Evolutionary conservation across 208 protist genomes (phyloP).

Genomic region (Blechomonas ayalai): DNA sequence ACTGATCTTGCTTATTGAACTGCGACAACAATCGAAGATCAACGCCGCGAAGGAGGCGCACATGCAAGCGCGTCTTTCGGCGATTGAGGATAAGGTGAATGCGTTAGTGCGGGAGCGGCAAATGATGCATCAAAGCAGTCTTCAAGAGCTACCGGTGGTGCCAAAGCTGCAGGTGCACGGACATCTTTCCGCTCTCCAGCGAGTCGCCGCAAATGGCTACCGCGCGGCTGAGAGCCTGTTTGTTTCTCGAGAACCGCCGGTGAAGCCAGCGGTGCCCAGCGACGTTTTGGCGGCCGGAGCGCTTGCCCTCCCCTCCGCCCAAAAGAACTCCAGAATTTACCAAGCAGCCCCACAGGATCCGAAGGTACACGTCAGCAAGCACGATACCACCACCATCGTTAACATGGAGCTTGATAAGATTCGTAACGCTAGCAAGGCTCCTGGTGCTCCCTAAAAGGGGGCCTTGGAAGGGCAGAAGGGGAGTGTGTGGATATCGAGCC

Average conservation of each 20-base stretch:
- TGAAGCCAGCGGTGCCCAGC: conserved; percentile 4
- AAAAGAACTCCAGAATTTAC: neutral
- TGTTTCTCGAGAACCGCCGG: neutral
- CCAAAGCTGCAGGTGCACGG: conserved; percentile 25
- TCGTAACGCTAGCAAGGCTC: conserved; percentile 3
- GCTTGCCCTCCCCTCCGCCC: neutral
- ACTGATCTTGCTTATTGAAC: conserved; percentile 49
- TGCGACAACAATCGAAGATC: conserved; percentile 34
- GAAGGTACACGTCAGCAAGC: conserved; percentile 27
- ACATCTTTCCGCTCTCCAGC: conserved; percentile 19
- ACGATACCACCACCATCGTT: conserved; percentile 23
- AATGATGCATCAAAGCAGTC: conserved; percentile 8
- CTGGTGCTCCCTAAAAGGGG: too few relatives aligned
- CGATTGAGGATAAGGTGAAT: conserved; percentile 75
- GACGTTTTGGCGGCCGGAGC: neutral
- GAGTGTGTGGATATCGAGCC: too few relatives aligned
- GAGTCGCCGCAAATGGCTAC: conserved; percentile 12
- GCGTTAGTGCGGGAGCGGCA: conserved; percentile 26
- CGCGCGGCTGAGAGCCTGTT: conserved; percentile 6
- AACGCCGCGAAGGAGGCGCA: conserved; percentile 49
- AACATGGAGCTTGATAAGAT: conserved; percentile 26
- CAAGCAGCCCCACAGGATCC: conserved; percentile 15
- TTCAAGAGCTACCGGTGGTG: conserved; percentile 27
- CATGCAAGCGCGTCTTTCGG: conserved; percentile 45
- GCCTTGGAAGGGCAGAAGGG: too few relatives aligned